Evolutionary conservation across 2,329 filamentous ascomycete species (phyloP).

Genomic region (Stenocarpella maydis): DNA sequence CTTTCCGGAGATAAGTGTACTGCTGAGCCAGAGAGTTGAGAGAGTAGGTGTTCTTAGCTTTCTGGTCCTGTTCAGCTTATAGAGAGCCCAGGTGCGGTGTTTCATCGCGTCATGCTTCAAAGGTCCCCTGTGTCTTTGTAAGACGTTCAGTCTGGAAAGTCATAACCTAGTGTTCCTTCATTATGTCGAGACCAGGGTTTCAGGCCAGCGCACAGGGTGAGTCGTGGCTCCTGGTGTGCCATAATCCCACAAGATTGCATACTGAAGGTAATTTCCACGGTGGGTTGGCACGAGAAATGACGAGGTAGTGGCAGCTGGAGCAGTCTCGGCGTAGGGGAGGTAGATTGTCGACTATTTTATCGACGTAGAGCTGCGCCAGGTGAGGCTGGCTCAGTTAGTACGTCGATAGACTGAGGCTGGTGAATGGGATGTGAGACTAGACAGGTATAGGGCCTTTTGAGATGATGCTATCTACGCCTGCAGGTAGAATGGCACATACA

Average conservation of each 20-base stretch:
- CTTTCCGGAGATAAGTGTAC: neutral
- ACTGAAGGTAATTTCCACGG: no score
- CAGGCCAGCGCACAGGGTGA: no score
- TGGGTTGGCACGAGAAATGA: neutral
- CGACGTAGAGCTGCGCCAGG: neutral
- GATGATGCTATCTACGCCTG: neutral
- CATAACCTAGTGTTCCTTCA: no score
- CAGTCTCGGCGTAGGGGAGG: neutral
- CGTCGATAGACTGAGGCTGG: neutral
- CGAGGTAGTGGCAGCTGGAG: neutral
- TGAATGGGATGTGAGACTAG: no score
- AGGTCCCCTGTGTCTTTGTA: no score
- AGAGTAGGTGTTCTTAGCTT: neutral
- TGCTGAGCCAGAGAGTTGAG: neutral
- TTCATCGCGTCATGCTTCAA: neutral
- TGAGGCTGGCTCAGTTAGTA: neutral
- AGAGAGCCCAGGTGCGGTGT: neutral
- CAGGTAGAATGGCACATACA: neutral
- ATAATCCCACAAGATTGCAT: no score
- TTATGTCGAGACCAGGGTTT: no score
- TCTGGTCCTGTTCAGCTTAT: neutral
- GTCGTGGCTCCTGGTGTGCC: no score
- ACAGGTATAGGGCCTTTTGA: no score
- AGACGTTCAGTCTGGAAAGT: neutral
- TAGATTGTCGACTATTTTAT: neutral